Base-by-base conservation (phyloP, 768 basidiomycete genomes). In the Coprinopsis sp. region DNA sequence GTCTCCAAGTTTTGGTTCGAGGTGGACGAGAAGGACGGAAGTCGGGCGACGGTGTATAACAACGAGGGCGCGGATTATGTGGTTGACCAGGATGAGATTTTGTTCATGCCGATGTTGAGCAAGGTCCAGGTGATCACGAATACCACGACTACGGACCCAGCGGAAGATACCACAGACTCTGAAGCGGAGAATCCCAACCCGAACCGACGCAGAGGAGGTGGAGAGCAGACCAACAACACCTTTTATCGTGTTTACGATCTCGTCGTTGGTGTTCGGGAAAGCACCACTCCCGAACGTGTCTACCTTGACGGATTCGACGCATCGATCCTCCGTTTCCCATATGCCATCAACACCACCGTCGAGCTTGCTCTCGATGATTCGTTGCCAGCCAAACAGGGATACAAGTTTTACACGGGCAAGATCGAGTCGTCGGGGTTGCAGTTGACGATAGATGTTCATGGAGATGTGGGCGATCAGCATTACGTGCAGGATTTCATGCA, bases 1-100 rank as follows among this genome's bases (percentile, higher is more conserved):
- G 64, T 77, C 43, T 65, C 71, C 25, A 70, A 68, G 27, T 76
- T 76, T 56, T 76, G 73, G 73, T 77, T 77, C 55, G 60, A 65
- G 22, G 69, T 76, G 6, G 65, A 76, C 49, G 72, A 75, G 49
- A 64, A 66, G 23, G 62, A 73, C 49, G 74, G 73, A 10, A 68
- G 62, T 30, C 56, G 58, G 1, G 46, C 64, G 6, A 65, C 64
- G 2, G 58, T 56, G 1, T 65, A 72, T 46, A 63, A 72, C 29
- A 75, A 75, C 47, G 66, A 62, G n/a, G 74, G 75, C 2, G 52
- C 50, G 19, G 64, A 65, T n/a, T 76, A 74, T 52, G 51, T 58
- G 12, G 51, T 74, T 13, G 58, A 61, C 30, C 73, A 76, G 52
- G 74, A 76, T 52, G 58, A 66, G 24, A 44, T 75, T 3, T 52